Conservation (phyloP, 1,139 yeast species). For the Magnusiomyces paraingens region DNA sequence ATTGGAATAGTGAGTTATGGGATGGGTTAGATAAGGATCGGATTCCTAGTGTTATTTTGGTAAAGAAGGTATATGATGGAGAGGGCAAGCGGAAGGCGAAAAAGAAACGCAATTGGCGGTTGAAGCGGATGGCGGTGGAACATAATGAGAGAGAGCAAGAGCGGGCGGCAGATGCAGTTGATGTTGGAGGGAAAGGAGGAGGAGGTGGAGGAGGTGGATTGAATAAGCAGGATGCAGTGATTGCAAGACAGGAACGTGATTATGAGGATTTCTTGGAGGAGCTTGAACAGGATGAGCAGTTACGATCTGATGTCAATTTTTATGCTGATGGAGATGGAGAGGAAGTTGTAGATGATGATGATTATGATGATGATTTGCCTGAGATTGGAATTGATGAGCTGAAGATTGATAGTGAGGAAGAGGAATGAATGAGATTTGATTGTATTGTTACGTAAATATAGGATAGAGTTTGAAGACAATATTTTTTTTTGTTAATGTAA, state of each 20-base stretch:
- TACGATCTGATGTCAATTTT: conserved; percentile 78
- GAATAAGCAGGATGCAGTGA: conserved; percentile 54
- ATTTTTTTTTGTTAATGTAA: too few relatives aligned
- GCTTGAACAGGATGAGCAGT: conserved; percentile 89
- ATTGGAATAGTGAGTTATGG: conserved; percentile 83
- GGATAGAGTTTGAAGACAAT: too few relatives aligned
- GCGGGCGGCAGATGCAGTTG: conserved; percentile 36
- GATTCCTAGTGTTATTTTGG: conserved; percentile 77
- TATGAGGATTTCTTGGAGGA: conserved; percentile 92
- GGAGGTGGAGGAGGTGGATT: conserved; percentile 38
- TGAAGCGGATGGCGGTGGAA: conserved; percentile 97
- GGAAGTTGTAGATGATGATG: conserved; percentile 19
- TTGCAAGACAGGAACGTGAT: conserved; percentile 81
- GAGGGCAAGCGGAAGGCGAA: conserved; percentile 50
- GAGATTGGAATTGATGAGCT: conserved; percentile 69
- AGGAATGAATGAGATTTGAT: conserved; percentile 66
- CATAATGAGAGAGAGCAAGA: conserved; percentile 50
- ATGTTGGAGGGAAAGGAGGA: conserved; percentile 50
- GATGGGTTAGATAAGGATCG: conserved; percentile 57
- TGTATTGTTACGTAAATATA: too few relatives aligned
- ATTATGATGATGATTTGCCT: conserved; percentile 17
- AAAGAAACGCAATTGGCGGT: conserved; percentile 75
- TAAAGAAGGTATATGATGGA: conserved; percentile 86
- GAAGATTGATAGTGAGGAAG: conserved; percentile 47
- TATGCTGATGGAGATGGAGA: conserved; percentile 50